phyloP scores from a whole-genome alignment of 257 asterid genomes.

The Solanum medicagineum region DNA sequence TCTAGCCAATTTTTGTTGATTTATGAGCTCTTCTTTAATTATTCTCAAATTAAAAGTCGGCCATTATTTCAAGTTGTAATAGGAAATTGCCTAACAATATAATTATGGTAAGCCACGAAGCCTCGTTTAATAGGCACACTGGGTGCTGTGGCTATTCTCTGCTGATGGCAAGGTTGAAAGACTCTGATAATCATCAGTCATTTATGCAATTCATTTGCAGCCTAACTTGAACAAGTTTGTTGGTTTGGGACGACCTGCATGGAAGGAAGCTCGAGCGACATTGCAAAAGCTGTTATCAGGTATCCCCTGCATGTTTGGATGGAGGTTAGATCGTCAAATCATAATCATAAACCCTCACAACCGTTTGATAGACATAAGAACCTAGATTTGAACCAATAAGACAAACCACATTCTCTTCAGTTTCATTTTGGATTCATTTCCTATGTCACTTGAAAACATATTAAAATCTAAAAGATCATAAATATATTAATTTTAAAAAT shows the following conservation, averaged over 20 bases:
- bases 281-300: conserved; percentile 88
- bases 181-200: background rate
- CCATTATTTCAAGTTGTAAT: background rate
- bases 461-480: background rate
- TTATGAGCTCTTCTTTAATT: background rate
- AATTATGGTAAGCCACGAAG: background rate
- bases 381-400: background rate
- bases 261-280: conserved; percentile 91
- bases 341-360: background rate
- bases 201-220: conserved; percentile 19
- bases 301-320: background rate
- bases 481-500: background rate
- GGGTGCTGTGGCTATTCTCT: background rate
- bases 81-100: background rate
- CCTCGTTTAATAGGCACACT: background rate
- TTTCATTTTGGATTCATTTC: background rate
- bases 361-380: background rate
- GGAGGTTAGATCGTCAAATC: background rate
- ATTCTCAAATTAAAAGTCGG: background rate
- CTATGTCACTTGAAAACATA: background rate
- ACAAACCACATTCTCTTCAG: background rate
- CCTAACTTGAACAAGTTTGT: conserved; percentile 72
- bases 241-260: conserved; percentile 83
- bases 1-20: background rate
- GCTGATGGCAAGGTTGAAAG: background rate